Base-by-base conservation (phyloP, 1,139 yeast species). In the Kurtzmaniella quercitrusa region DNA sequence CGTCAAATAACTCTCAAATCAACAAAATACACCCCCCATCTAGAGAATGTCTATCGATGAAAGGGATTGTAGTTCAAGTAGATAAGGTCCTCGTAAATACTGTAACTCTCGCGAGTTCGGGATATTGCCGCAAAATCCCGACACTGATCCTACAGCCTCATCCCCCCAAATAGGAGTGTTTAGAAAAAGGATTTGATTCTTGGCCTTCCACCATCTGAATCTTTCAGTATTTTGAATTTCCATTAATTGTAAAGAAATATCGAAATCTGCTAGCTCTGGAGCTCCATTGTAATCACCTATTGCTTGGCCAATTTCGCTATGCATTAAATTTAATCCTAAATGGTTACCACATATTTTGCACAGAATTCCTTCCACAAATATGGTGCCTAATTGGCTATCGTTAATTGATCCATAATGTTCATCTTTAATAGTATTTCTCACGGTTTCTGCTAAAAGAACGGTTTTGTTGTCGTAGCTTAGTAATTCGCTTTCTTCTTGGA, bases 301-400 rank as follows among this genome's bases (percentile, higher is more conserved):
- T 10, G 25, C 10, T 19, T 18, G 15, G 5, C 11, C 6, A 19
- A 12, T 21, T 8, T 19, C 19, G 15, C 17, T 19, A 19, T 14
- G 38, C 25, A 19, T 6, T 3, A 27, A 29, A 12, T 34, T 18
- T 29, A 17, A 38, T 16, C 36, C 34, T 5, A 27, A 11, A 15
- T 14, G 25, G 10, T 19, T 31, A 8, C 44, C 41, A 25, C 44
- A 42, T 2, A 34, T 38, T 10, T 25, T 42, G 36, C 44, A 42
- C 25, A 25, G 23, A 7, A 42, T 34, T 12, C 29, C 44, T 3
- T 29, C 36, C 2, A 39, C 44, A 17, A n/a, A n/a, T 2, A 25
- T 8, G 2, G 25, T 15, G 3, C 39, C 44, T 9, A 18, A 34
- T 3, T 16, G 18, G 19, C 27, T 21, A 36, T 14, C 25, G 10